These are phyloP conservation scores for Saksenaea vasiformis DNA, from an alignment of 371 early-diverging fungal genomes.

Conservation along the genomic window DNA sequence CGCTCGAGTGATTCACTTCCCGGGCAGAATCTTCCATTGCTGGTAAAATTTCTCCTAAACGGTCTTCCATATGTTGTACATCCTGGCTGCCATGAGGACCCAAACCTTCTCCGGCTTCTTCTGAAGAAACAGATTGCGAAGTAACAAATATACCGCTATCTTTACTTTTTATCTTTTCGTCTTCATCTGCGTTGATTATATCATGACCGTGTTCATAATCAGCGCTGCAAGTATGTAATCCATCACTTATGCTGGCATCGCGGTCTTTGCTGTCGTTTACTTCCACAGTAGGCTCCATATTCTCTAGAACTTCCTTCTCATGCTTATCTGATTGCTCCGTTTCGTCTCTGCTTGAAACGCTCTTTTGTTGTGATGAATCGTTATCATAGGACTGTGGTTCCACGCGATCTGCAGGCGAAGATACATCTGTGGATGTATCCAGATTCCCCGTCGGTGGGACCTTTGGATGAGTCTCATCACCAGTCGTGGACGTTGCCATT, in stretches of 20 bases:
- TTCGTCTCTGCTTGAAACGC: background rate
- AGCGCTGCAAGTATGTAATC: background rate
- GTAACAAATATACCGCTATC: background rate
- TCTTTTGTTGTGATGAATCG: background rate
- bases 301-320: background rate
- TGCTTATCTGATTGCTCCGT: background rate
- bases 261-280: background rate
- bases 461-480: no score
- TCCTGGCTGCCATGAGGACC: background rate
- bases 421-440: no score
- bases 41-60: constrained; percentile 16
- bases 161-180: background rate
- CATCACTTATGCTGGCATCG: background rate
- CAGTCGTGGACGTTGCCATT: no score
- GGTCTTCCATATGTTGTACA: constrained; percentile 1
- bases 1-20: constrained; percentile 9
- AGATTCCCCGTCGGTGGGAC: no score
- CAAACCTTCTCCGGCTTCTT: background rate
- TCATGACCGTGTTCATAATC: background rate
- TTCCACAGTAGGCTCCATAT: background rate
- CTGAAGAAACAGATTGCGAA: background rate
- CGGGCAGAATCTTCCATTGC: constrained; percentile 17
- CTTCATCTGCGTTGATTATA: background rate
- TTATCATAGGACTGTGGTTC: no score
- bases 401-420: no score